A percentile compares a stretch with the other conserved stretches of the same genome.
Conservation (phyloP, 2,329 filamentous ascomycete genomes). For the Diaporthe eres region DNA sequence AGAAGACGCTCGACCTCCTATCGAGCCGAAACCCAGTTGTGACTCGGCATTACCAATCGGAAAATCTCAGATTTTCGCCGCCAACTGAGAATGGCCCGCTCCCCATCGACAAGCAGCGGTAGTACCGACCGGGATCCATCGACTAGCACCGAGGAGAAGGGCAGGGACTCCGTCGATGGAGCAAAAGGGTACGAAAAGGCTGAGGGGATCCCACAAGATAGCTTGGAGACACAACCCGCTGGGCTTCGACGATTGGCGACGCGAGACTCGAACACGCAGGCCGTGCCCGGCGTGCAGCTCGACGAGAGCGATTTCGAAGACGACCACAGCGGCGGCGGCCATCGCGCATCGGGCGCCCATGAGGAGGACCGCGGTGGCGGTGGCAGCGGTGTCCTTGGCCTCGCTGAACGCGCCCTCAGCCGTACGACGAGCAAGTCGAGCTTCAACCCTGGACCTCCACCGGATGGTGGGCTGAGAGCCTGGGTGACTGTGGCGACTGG, state of each 20-base stretch:
- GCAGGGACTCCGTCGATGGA: background rate
- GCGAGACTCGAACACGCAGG: slow-evolving; percentile 22
- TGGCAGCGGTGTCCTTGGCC: slow-evolving; percentile 45
- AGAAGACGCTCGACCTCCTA: background rate
- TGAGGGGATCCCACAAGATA: background rate
- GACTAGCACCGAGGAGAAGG: slow-evolving; percentile 10
- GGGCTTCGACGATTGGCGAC: background rate
- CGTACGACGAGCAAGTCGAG: slow-evolving; percentile 57
- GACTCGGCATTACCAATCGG: background rate
- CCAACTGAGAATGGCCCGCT: slow-evolving; percentile 1
- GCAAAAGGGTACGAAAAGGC: background rate
- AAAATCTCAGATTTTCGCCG: background rate
- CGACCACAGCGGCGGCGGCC: background rate
- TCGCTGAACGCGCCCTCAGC: slow-evolving; percentile 57
- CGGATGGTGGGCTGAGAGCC: slow-evolving; percentile 63
- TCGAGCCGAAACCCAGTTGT: background rate
- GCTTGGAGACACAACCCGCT: slow-evolving; percentile 20
- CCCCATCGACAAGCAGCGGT: slow-evolving; percentile 4
- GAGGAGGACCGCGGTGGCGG: slow-evolving; percentile 11
- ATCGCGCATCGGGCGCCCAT: background rate
- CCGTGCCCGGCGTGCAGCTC: slow-evolving; percentile 20
- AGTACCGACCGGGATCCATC: slow-evolving; percentile 14
- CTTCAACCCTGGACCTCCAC: slow-evolving; percentile 61
- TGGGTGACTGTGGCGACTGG: slow-evolving; percentile 59
- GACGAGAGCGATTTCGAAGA: slow-evolving; percentile 13